Evolutionary conservation across 495 filamentous ascomycete genomes (phyloP).

Genomic region (Aspergillus indologenus): DNA sequence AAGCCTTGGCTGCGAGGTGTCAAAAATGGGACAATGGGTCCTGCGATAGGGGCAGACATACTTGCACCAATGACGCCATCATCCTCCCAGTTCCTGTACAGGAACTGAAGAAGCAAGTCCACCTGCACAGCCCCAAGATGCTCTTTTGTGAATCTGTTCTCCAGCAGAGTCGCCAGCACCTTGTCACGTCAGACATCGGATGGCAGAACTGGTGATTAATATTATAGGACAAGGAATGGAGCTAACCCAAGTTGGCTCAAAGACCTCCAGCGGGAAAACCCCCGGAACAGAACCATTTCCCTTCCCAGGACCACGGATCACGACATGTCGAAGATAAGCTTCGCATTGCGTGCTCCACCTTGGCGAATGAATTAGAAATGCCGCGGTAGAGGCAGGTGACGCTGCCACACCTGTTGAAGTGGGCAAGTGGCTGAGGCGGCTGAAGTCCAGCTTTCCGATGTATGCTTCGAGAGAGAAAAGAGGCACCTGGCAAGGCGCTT

Average conservation of each 20-base stretch:
- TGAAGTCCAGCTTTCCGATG: slow-evolving; percentile 5
- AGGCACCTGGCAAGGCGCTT: slow-evolving; percentile 5
- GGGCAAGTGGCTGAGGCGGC: background rate
- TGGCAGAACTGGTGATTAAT: background rate
- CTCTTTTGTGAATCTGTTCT: slow-evolving; percentile 9
- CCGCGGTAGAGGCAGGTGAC: slow-evolving; percentile 9
- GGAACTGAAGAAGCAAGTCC: background rate
- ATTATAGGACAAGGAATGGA: background rate
- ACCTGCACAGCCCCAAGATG: slow-evolving; percentile 1
- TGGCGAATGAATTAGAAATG: slow-evolving; percentile 2
- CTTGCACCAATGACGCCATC: slow-evolving; percentile 11
- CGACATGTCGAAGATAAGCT: slow-evolving; percentile 9
- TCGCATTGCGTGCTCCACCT: slow-evolving; percentile 8
- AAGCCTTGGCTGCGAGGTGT: slow-evolving; percentile 3
- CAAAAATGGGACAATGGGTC: background rate
- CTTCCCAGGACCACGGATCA: background rate
- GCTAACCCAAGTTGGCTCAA: slow-evolving; percentile 11
- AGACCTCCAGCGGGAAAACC: slow-evolving; percentile 9
- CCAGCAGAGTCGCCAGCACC: slow-evolving; percentile 8
- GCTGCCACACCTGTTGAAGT: slow-evolving; percentile 1
- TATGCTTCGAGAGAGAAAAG: slow-evolving; percentile 6
- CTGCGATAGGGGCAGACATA: background rate
- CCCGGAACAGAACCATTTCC: slow-evolving; percentile 6
- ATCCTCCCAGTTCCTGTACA: no score
- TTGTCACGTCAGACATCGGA: background rate